Percentiles rank a stretch among this genome's conserved stretches.
Evolutionary conservation across 2,329 filamentous ascomycete species (phyloP).

Genomic region (Nemania bipapillata): DNA sequence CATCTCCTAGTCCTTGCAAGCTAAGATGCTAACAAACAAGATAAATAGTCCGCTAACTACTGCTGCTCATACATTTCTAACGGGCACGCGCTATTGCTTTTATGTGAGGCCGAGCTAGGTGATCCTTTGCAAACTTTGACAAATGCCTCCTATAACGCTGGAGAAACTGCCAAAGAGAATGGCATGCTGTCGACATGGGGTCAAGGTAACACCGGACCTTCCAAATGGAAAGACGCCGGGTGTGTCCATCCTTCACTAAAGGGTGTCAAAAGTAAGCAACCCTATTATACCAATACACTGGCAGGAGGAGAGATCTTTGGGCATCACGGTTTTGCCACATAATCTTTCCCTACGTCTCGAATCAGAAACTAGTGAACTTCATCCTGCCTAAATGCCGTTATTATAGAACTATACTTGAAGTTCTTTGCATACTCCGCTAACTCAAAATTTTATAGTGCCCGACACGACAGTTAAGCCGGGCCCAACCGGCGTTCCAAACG

Average conservation of each 20-base stretch:
- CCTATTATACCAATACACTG: not conserved
- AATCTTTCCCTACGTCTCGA: no score
- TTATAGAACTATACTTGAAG: not conserved
- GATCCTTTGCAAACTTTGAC: slow-evolving; percentile 75
- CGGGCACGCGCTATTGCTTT: slow-evolving; percentile 77
- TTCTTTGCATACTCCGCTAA: slow-evolving; percentile 6
- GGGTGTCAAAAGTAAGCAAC: slow-evolving; percentile 72
- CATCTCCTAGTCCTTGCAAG: not conserved
- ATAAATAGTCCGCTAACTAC: slow-evolving; percentile 73
- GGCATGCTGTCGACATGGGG: slow-evolving; percentile 77
- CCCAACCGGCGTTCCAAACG: slow-evolving; percentile 58
- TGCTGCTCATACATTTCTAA: slow-evolving; percentile 71
- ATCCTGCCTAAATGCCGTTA: not conserved
- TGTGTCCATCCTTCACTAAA: slow-evolving; percentile 71
- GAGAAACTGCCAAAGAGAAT: slow-evolving; percentile 67
- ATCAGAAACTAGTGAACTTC: not conserved
- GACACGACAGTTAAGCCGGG: slow-evolving; percentile 61
- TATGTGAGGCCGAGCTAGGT: slow-evolving; percentile 87
- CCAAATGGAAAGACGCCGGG: slow-evolving; percentile 78
- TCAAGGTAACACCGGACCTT: slow-evolving; percentile 71
- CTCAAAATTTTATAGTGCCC: slow-evolving; percentile 53
- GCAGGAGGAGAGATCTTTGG: no score
- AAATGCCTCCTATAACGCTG: slow-evolving; percentile 69
- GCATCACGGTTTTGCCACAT: not conserved
- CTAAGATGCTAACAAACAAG: slow-evolving; percentile 27